Evolutionary conservation across 148 eudicot species (phyloP), one percentile per base, ranked within the genome.

Genomic region (Fallopia convolvulus): DNA sequence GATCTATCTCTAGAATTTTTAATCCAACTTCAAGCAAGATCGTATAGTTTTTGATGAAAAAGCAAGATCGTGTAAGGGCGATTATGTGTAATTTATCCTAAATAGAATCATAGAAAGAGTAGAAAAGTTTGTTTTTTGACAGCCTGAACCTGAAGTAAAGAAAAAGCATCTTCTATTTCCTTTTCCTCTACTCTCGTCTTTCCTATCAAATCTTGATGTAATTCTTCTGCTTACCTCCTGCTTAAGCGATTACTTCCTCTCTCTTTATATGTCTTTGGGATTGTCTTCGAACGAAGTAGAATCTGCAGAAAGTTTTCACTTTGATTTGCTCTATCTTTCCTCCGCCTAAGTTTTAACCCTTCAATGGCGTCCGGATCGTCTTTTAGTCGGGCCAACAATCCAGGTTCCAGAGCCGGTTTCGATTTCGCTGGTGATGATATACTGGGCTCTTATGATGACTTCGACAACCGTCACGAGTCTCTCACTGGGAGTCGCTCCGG

Each of bases 401-500:
- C 88, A n/a, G 91, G 81, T 70, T 86, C 97, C 3, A 90, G 89
- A 72, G n/a, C n/a, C 5, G 90, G 87, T 15, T 94, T 88, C 79
- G 95, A 92, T 87, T 92, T 92, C 80, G 89, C 84, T 12, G 74
- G 94, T 8, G 97, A 92, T 78, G 97, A 94, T 78, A 88, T 94
- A 41, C 84, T 92, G 13, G 90, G 97, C 80, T 92, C 98, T 3
- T 92, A 94, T 82, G 97, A 94, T 46, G 97, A 90, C 74, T 92
- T 80, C 73, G 81, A 74, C 52, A 87, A 86, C 83, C n/a, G 6
- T 5, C 89, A 84, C 50, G 92, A 87, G 9, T 74, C 61, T 12
- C 75, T 89, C 63, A 90, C 88, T 79, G 91, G 86, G 17, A 77
- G 8, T 76, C 94, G 80, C 80, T 88, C 92, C 15, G 77, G 8